Conservation (phyloP, 192 early-diverging fungal genomes). For the Allomyces javanicus region DNA sequence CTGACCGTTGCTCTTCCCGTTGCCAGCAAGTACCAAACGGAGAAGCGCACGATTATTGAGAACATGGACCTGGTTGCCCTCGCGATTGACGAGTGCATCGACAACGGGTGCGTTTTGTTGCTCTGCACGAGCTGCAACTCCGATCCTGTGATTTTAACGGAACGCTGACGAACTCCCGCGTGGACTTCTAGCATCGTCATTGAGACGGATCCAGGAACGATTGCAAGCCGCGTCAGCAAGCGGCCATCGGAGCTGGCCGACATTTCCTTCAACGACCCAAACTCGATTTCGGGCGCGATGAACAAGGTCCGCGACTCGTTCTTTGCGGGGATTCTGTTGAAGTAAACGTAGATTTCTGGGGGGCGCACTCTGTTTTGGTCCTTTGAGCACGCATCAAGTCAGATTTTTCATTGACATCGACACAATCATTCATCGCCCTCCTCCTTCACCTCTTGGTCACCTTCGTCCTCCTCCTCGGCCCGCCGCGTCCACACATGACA, state of each 20-base stretch:
- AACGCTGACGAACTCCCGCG: background rate
- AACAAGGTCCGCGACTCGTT: background rate
- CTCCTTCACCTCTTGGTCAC: too few relatives aligned
- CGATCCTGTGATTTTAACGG: too few relatives aligned
- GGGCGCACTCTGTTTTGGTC: too few relatives aligned
- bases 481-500: background rate
- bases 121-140: too few relatives aligned
- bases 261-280: constrained; percentile 45
- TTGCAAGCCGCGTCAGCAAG: constrained; percentile 56
- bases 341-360: background rate
- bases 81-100: constrained; percentile 81
- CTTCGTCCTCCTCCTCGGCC: too few relatives aligned
- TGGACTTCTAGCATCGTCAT: constrained; percentile 33
- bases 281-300: background rate
- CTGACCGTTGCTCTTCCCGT: too few relatives aligned
- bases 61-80: constrained; percentile 80
- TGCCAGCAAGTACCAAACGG: constrained; percentile 38
- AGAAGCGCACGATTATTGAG: constrained; percentile 75
- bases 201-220: constrained; percentile 54
- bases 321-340: background rate
- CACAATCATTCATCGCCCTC: too few relatives aligned
- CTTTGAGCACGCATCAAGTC: background rate
- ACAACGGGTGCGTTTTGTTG: constrained; percentile 40
- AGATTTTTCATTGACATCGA: too few relatives aligned
- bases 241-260: constrained; percentile 48